phyloP scores from a whole-genome alignment of 305 asterid genomes.

The Solanum hybrid region DNA sequence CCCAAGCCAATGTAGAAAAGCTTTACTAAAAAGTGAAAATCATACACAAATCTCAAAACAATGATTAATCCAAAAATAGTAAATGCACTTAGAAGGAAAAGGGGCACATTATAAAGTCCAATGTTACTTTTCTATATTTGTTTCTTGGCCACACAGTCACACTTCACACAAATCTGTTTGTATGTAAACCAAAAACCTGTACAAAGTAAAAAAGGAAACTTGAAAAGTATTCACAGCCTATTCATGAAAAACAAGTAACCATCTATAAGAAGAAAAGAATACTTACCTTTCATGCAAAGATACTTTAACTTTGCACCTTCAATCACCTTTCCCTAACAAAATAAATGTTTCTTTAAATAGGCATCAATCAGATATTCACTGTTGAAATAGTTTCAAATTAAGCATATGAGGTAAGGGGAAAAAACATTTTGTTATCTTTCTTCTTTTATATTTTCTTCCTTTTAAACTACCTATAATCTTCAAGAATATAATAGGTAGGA shows the following conservation, averaged over 20 bases:
- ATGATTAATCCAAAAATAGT: background rate
- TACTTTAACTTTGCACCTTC: slow-evolving; percentile 23
- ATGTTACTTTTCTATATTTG: background rate
- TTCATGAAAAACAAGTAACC: background rate
- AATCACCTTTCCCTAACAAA: background rate
- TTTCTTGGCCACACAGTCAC: background rate
- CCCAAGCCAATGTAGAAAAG: background rate
- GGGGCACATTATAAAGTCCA: background rate
- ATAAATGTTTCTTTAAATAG: slow-evolving; percentile 34
- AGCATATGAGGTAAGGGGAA: slow-evolving; percentile 38
- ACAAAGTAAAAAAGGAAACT: background rate
- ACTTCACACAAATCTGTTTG: background rate
- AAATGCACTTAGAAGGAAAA: background rate
- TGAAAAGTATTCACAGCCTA: background rate
- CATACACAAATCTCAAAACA: background rate
- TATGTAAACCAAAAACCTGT: background rate
- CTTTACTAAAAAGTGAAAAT: background rate
- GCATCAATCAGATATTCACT: background rate
- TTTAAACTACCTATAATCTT: background rate
- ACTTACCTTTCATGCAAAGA: slow-evolving; percentile 44
- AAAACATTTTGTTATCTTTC: background rate
- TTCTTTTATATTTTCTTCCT: background rate
- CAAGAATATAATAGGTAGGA: background rate
- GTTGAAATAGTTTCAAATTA: background rate
- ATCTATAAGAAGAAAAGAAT: slow-evolving; percentile 39